Percentiles rank a stretch among this genome's conserved stretches.
Evolutionary conservation across 176 grass and related monocot genomes (phyloP).

Genomic region (Thalia dealbata): DNA sequence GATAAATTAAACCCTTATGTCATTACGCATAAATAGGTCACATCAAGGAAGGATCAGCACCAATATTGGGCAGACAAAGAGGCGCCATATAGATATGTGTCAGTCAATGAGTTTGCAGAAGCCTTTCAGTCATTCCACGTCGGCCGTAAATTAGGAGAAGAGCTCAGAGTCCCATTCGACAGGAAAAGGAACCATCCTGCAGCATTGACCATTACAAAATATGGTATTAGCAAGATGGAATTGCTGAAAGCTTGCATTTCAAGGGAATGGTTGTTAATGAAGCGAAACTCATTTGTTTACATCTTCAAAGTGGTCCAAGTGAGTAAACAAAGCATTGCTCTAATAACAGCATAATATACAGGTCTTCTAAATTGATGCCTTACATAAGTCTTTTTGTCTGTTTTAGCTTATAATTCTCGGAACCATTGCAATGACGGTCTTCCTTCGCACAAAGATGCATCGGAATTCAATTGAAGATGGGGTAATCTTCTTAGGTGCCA

Average conservation of each 20-base stretch:
- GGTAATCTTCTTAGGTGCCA: slow-evolving; percentile 24
- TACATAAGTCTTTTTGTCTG: slow-evolving; percentile 7
- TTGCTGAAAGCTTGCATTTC: slow-evolving; percentile 27
- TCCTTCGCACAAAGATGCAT: slow-evolving; percentile 33
- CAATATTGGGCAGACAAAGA: slow-evolving; percentile 25
- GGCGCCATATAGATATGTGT: slow-evolving; percentile 23
- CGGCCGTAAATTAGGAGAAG: background rate
- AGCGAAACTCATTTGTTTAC: slow-evolving; percentile 29
- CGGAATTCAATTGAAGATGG: slow-evolving; percentile 12
- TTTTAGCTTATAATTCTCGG: slow-evolving; percentile 26
- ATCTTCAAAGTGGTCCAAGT: slow-evolving; percentile 32
- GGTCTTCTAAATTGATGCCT: background rate
- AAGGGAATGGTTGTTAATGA: slow-evolving; percentile 36
- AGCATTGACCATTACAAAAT: slow-evolving; percentile 23
- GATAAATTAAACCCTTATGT: background rate
- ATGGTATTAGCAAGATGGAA: slow-evolving; percentile 29
- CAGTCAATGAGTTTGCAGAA: slow-evolving; percentile 24
- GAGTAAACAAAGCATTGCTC: background rate
- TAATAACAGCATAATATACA: too few relatives aligned
- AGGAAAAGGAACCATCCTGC: slow-evolving; percentile 25
- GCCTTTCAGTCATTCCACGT: slow-evolving; percentile 23
- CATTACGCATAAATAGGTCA: slow-evolving; percentile 12
- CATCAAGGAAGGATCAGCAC: slow-evolving; percentile 23
- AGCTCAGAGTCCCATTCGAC: slow-evolving; percentile 21
- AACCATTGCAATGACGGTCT: slow-evolving; percentile 29